These are phyloP conservation scores for Trypanosoma scelopori DNA, from an alignment of 208 protist genomes.

Conservation along the genomic window DNA sequence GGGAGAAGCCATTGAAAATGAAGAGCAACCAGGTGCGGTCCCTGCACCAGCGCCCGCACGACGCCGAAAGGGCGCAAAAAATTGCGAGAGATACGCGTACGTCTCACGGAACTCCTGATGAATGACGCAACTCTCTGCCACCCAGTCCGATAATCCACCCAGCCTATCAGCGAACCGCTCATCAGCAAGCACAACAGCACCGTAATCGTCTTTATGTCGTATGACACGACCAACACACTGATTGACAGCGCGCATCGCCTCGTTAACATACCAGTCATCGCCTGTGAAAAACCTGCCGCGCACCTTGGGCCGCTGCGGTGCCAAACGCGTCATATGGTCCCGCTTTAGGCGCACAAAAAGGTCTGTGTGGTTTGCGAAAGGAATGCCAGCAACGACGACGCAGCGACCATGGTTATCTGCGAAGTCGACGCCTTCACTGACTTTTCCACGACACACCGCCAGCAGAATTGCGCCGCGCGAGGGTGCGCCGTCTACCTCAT, in stretches of 20 bases:
- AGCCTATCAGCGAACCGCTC: conserved; percentile 80
- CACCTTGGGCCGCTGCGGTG: conserved; percentile 64
- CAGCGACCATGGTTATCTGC: conserved; percentile 93
- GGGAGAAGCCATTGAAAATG: not conserved
- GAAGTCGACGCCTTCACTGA: conserved; percentile 98
- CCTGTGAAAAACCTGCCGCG: conserved; percentile 82
- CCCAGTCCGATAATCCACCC: conserved; percentile 65
- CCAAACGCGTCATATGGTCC: conserved; percentile 70
- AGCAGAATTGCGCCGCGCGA: conserved; percentile 91
- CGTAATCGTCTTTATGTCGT: conserved; percentile 96
- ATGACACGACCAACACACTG: conserved; percentile 98
- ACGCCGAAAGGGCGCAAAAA: conserved; percentile 49
- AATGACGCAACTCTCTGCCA: conserved; percentile 40
- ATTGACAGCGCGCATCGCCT: conserved; percentile 96
- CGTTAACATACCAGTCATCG: conserved; percentile 94
- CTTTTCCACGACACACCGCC: conserved; percentile 96
- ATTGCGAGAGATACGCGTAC: conserved; percentile 59
- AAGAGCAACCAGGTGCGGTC: too few relatives aligned
- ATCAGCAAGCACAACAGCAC: conserved; percentile 94
- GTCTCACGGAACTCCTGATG: conserved; percentile 65
- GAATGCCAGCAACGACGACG: conserved; percentile 95
- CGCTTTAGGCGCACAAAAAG: conserved; percentile 86
- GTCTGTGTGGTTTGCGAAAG: conserved; percentile 91
- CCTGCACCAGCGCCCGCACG: not conserved
- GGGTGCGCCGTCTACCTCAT: conserved; percentile 50